Evolutionary conservation across 108 stramenopile genomes (phyloP).

Genomic region (Nitzschia sp.): DNA sequence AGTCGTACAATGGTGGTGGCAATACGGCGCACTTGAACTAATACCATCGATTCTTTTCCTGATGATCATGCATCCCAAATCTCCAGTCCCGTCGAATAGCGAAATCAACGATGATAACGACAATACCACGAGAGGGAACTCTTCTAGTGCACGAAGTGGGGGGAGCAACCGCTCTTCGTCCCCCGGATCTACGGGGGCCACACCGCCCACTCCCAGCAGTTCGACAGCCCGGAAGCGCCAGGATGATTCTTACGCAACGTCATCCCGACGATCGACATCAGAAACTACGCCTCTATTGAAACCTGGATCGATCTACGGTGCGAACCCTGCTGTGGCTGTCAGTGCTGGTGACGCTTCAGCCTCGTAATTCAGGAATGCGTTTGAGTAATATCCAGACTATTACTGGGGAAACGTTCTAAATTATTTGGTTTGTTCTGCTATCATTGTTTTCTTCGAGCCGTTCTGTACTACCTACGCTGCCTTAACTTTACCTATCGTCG

Average conservation of each 20-base stretch:
- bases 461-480: too few relatives aligned
- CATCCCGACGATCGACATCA: not conserved
- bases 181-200: conserved; percentile 1
- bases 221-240: not conserved
- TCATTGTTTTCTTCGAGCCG: too few relatives aligned
- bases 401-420: too few relatives aligned
- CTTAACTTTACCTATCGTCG: too few relatives aligned
- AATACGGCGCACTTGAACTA: conserved; percentile 51
- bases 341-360: too few relatives aligned
- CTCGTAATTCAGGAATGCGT: too few relatives aligned
- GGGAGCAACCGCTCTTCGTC: not conserved
- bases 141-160: not conserved
- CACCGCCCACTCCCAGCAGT: not conserved
- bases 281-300: conserved; percentile 10
- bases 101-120: not conserved
- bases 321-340: not conserved
- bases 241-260: not conserved
- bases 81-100: not conserved
- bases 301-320: not conserved
- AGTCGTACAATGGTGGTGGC: conserved; percentile 44
- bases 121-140: not conserved
- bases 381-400: too few relatives aligned
- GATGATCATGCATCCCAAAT: conserved; percentile 48
- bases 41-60: conserved; percentile 41
- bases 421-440: too few relatives aligned